Evolutionary conservation across 75 land plant species (phyloP).

Genomic region (Azolla pinnata): DNA sequence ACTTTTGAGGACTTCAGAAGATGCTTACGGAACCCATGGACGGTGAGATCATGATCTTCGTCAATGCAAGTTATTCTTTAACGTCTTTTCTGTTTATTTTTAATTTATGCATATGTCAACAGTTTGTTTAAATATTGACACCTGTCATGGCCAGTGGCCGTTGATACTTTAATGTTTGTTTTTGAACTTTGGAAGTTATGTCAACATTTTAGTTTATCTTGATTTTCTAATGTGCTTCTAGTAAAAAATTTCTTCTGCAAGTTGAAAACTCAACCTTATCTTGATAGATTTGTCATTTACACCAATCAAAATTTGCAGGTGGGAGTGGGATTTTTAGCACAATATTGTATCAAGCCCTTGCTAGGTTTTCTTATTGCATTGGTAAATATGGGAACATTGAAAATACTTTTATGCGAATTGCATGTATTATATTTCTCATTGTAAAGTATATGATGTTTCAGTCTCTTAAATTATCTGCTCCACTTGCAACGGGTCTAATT

Average conservation of each 20-base stretch:
- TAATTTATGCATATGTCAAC: not conserved
- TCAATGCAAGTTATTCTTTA: not conserved
- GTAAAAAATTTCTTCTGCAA: no score
- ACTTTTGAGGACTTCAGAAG: conserved; percentile 92
- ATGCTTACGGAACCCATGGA: conserved; percentile 92
- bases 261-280: no score
- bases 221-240: no score
- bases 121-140: no score
- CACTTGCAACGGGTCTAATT: conserved; percentile 92
- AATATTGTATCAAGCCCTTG: conserved; percentile 73
- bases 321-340: conserved; percentile 93
- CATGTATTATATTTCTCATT: not conserved
- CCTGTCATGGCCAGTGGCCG: no score
- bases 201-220: no score
- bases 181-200: no score
- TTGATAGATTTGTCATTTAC: no score
- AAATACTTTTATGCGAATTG: not conserved
- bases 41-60: conserved; percentile 36
- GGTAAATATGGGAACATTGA: conserved; percentile 26
- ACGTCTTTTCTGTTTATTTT: not conserved
- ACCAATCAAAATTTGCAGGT: no score
- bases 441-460: conserved; percentile 8
- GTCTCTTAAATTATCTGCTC: conserved; percentile 80
- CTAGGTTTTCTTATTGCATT: conserved; percentile 81
- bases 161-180: no score